Percentiles rank a stretch among this genome's conserved stretches.
Conservation (phyloP, 257 asterid species). For the Agastache rugosa region DNA sequence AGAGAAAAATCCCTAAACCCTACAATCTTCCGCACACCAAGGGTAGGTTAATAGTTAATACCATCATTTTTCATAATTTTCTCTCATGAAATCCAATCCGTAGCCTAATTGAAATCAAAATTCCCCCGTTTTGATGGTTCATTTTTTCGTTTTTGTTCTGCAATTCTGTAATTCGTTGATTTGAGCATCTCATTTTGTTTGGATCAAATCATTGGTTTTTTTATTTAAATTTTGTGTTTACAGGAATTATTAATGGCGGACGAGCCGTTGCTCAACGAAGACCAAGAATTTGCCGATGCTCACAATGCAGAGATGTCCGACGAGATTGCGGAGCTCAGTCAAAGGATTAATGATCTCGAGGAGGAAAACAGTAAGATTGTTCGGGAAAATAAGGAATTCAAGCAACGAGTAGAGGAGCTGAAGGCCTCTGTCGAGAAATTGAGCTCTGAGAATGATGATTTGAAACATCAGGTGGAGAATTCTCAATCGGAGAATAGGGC, state of each 20-base stretch:
- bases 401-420: slow-evolving; percentile 52
- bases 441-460: slow-evolving; percentile 43
- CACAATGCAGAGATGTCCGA: slow-evolving; percentile 54
- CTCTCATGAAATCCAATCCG: background rate
- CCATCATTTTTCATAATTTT: background rate
- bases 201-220: background rate
- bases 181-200: background rate
- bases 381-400: slow-evolving; percentile 49
- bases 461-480: slow-evolving; percentile 44
- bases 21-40: slow-evolving; percentile 22
- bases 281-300: slow-evolving; percentile 47
- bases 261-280: slow-evolving; percentile 48
- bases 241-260: slow-evolving; percentile 62
- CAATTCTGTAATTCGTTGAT: slow-evolving; percentile 2
- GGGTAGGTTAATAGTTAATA: background rate
- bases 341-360: slow-evolving; percentile 55
- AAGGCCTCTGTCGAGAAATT: slow-evolving; percentile 46
- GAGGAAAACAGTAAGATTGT: slow-evolving; percentile 49
- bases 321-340: slow-evolving; percentile 50
- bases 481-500: slow-evolving; percentile 51
- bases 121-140: background rate
- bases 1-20: slow-evolving; percentile 10
- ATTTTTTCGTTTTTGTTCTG: background rate
- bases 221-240: background rate
- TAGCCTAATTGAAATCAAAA: background rate